phyloP scores from a whole-genome alignment of 352 stramenopile genomes.

The Globisporangium megalacanthum region DNA sequence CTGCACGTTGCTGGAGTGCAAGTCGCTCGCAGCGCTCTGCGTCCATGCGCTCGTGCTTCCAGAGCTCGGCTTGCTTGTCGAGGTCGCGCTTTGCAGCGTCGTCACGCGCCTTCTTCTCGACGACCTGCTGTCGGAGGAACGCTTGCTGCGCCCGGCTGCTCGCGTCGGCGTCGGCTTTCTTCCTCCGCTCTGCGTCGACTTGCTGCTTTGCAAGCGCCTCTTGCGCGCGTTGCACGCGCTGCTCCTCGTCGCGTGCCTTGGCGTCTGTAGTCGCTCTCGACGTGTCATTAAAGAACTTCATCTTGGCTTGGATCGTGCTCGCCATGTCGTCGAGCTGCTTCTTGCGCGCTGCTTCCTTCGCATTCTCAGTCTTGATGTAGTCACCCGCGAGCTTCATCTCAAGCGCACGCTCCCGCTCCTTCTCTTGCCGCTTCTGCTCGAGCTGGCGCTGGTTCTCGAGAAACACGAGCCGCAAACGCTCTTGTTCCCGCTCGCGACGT shows the following conservation, averaged over 20 bases:
- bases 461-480: conserved; percentile 48
- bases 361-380: conserved; percentile 70
- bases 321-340: conserved; percentile 69
- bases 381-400: conserved; percentile 66
- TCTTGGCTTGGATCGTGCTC: conserved; percentile 71
- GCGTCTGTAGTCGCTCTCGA: conserved; percentile 61
- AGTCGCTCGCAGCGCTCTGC: conserved; percentile 50
- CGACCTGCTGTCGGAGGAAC: conserved; percentile 52
- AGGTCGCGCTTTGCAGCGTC: conserved; percentile 43
- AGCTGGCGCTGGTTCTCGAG: conserved; percentile 62
- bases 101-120: conserved; percentile 67
- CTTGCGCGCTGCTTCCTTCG: conserved; percentile 52
- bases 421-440: conserved; percentile 46
- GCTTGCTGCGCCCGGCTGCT: conserved; percentile 46
- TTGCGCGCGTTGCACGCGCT: conserved; percentile 56
- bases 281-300: conserved; percentile 84
- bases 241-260: conserved; percentile 57
- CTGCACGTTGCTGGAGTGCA: conserved; percentile 38
- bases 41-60: conserved; percentile 56
- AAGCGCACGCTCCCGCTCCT: conserved; percentile 44
- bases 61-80: conserved; percentile 80
- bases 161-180: conserved; percentile 44
- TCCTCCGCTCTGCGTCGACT: conserved; percentile 42
- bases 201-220: conserved; percentile 58
- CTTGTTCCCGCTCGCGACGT: conserved; percentile 53